Evolutionary conservation across 768 basidiomycete genomes (phyloP).

Genomic region (Rhodotorula kratochvilovae): DNA sequence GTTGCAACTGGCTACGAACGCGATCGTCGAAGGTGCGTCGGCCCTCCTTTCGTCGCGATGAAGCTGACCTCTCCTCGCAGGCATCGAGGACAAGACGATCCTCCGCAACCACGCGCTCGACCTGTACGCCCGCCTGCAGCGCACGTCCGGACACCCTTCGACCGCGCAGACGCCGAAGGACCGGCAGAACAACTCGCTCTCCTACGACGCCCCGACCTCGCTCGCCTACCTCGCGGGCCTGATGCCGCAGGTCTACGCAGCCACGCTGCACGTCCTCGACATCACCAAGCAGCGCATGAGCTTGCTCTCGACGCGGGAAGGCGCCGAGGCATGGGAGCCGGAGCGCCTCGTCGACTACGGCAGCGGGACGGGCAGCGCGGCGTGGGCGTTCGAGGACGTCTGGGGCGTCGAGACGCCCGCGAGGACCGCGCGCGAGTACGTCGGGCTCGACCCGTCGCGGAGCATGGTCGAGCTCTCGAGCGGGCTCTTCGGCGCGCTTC

Average conservation of each 20-base stretch:
- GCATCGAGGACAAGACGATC: slow-evolving; percentile 50
- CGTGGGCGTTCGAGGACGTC: slow-evolving; percentile 65
- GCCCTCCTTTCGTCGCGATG: neutral
- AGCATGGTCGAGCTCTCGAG: slow-evolving; percentile 41
- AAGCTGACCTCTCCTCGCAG: neutral
- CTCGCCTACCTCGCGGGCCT: slow-evolving; percentile 79
- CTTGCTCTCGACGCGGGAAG: slow-evolving; percentile 47
- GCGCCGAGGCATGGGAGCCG: slow-evolving; percentile 50
- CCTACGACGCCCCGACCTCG: slow-evolving; percentile 59
- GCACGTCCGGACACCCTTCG: slow-evolving; percentile 55
- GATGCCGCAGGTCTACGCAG: slow-evolving; percentile 80
- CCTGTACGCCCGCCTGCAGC: slow-evolving; percentile 60
- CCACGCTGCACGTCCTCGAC: slow-evolving; percentile 67
- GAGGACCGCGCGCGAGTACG: slow-evolving; percentile 50
- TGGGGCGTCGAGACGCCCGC: slow-evolving; percentile 18
- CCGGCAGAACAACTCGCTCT: slow-evolving; percentile 66
- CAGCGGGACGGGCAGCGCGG: slow-evolving; percentile 70
- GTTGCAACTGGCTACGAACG: slow-evolving; percentile 63
- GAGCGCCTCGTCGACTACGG: slow-evolving; percentile 73
- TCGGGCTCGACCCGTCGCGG: slow-evolving; percentile 63
- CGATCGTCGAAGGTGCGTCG: slow-evolving; percentile 54
- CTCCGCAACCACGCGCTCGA: slow-evolving; percentile 62
- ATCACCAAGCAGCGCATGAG: slow-evolving; percentile 64
- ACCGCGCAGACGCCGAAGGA: slow-evolving; percentile 28
- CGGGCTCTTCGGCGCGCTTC: slow-evolving; percentile 37